Percentiles rank a stretch among this genome's conserved stretches.
Evolutionary conservation across 1,284 basidiomycete species (phyloP).

Genomic region (Ceratobasidium sp.): DNA sequence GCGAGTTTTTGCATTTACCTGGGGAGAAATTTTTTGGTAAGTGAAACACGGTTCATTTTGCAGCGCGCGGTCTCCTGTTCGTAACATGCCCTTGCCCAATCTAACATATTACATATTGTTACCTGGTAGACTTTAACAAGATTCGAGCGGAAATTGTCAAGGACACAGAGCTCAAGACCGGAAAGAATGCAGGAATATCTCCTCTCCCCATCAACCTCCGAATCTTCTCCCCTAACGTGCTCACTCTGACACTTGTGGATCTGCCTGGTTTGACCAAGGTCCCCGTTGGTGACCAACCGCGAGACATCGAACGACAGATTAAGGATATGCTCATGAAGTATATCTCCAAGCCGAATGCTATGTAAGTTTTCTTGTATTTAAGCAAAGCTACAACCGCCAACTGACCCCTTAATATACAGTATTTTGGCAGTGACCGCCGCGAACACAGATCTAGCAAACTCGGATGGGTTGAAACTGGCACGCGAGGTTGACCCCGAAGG

Average conservation of each 20-base stretch:
- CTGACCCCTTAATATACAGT: constrained; percentile 64
- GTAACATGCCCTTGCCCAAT: not conserved
- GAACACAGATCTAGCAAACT: constrained; percentile 97
- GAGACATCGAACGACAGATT: constrained; percentile 98
- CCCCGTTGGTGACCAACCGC: constrained; percentile 96
- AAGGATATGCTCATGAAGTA: constrained; percentile 96
- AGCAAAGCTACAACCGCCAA: not conserved
- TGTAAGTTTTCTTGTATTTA: constrained; percentile 47
- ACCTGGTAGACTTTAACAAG: constrained; percentile 82
- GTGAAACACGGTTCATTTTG: not conserved
- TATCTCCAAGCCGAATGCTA: constrained; percentile 86
- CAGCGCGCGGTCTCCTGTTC: not conserved
- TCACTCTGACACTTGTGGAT: constrained; percentile 97
- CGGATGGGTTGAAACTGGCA: constrained; percentile 95
- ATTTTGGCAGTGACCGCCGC: constrained; percentile 96
- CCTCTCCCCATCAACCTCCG: constrained; percentile 89
- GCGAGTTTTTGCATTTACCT: constrained; percentile 96
- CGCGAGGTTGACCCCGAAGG: constrained; percentile 97
- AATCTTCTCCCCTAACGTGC: constrained; percentile 95
- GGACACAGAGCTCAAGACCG: constrained; percentile 98
- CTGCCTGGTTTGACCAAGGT: constrained; percentile 96
- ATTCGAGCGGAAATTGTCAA: constrained; percentile 95
- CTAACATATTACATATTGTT: not conserved
- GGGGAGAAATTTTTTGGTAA: constrained; percentile 88
- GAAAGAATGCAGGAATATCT: constrained; percentile 81